Conservation (phyloP, 2,329 filamentous ascomycete species). For the Leptographium wingfieldii region DNA sequence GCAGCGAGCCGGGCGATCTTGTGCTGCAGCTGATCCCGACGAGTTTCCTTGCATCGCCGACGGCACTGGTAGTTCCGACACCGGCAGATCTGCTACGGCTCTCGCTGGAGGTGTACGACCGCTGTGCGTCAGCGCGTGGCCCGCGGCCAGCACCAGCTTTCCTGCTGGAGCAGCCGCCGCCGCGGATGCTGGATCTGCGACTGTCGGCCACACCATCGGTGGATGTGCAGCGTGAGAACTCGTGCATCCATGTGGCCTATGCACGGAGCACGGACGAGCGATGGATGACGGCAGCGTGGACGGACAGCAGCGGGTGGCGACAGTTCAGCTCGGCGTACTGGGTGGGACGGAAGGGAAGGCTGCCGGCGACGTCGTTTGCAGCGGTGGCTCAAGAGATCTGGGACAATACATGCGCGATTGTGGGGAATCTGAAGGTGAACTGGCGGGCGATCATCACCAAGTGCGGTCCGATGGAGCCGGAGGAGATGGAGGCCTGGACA, state of each 20-base stretch:
- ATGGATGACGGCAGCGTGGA: conserved; percentile 75
- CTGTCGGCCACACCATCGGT: conserved; percentile 53
- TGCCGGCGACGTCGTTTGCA: conserved; percentile 39
- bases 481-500: conserved; percentile 51
- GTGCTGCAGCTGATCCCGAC: conserved; percentile 65
- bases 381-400: conserved; percentile 66
- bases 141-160: conserved; percentile 56
- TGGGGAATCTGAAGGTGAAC: conserved; percentile 55
- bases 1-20: conserved; percentile 46
- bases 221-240: conserved; percentile 65
- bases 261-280: conserved; percentile 60
- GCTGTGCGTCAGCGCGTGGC: conserved; percentile 48
- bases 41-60: conserved; percentile 51
- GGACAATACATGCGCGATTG: conserved; percentile 63
- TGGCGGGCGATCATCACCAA: conserved; percentile 70
- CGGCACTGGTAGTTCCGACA: conserved; percentile 48
- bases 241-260: conserved; percentile 70
- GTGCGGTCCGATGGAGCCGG: conserved; percentile 52
- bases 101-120: conserved; percentile 66
- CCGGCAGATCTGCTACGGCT: conserved; percentile 47
- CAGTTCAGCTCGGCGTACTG: conserved; percentile 66
- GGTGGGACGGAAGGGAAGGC: conserved; percentile 43
- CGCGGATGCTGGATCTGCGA: conserved; percentile 65
- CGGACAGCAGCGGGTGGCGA: conserved; percentile 60
- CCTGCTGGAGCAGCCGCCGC: conserved; percentile 56